Evolutionary conservation across 2,329 filamentous ascomycete species (phyloP).

Genomic region (Paraconiothyrium sp.): DNA sequence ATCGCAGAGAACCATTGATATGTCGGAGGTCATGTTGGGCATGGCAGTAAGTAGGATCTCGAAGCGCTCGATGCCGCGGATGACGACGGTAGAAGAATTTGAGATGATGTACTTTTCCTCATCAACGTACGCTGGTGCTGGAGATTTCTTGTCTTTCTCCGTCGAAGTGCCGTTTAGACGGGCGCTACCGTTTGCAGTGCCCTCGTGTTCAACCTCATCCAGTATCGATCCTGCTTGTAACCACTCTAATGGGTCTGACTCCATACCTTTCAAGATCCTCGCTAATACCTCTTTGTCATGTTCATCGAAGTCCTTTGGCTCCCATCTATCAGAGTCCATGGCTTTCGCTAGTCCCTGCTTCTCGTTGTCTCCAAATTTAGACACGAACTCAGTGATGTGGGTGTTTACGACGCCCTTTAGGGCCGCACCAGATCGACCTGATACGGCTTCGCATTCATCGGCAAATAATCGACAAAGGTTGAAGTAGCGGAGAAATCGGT

Average conservation of each 20-base stretch:
- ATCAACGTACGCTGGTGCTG: conserved; percentile 74
- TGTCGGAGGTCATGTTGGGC: conserved; percentile 86
- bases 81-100: conserved; percentile 80
- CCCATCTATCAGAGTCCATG: conserved; percentile 85
- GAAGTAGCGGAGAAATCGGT: conserved; percentile 82
- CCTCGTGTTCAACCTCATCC: conserved; percentile 29
- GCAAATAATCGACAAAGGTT: conserved; percentile 83
- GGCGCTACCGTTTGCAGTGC: conserved; percentile 34
- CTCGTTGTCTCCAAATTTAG: conserved; percentile 74
- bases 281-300: conserved; percentile 68
- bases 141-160: conserved; percentile 57
- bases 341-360: conserved; percentile 77
- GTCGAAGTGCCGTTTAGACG: conserved; percentile 44
- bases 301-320: conserved; percentile 77
- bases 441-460: conserved; percentile 86
- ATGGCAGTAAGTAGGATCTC: conserved; percentile 84
- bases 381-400: conserved; percentile 83
- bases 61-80: conserved; percentile 83
- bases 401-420: conserved; percentile 82
- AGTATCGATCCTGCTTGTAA: conserved; percentile 61
- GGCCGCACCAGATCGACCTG: conserved; percentile 77
- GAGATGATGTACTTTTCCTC: conserved; percentile 87
- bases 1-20: conserved; percentile 80
- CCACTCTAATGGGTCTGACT: conserved; percentile 75
- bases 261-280: conserved; percentile 74